Evolutionary conservation across 2,329 filamentous ascomycete species (phyloP).

Genomic region (Leptographium procerum): DNA sequence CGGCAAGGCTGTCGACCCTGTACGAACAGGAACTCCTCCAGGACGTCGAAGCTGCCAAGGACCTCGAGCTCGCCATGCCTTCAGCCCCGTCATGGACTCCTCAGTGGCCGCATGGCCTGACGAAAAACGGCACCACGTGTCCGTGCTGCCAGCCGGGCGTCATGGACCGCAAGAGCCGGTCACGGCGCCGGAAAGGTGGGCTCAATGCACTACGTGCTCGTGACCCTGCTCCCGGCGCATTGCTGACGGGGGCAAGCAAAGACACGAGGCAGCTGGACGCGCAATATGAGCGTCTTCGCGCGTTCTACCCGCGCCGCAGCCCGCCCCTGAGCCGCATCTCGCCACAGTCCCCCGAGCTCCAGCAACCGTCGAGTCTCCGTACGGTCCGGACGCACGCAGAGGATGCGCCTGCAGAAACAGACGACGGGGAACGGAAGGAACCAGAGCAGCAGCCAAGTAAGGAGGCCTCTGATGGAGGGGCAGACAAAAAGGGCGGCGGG

Average conservation of each 20-base stretch:
- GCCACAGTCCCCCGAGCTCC: background rate
- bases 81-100: background rate
- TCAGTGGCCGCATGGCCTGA: background rate
- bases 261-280: background rate
- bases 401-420: background rate
- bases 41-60: too few relatives aligned
- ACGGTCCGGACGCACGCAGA: too few relatives aligned
- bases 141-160: conserved; percentile 2
- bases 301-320: background rate
- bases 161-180: background rate
- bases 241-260: too few relatives aligned
- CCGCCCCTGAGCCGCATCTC: background rate
- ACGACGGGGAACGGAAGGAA: background rate
- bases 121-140: background rate
- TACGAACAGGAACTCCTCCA: background rate
- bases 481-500: background rate
- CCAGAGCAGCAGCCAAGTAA: background rate
- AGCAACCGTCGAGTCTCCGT: background rate
- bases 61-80: background rate
- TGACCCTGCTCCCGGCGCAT: too few relatives aligned
- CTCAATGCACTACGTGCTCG: too few relatives aligned
- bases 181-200: background rate
- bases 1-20: background rate
- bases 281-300: background rate
- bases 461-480: background rate